phyloP scores from a whole-genome alignment of 1,139 yeast species.

The Suhomyces bokatorum region DNA sequence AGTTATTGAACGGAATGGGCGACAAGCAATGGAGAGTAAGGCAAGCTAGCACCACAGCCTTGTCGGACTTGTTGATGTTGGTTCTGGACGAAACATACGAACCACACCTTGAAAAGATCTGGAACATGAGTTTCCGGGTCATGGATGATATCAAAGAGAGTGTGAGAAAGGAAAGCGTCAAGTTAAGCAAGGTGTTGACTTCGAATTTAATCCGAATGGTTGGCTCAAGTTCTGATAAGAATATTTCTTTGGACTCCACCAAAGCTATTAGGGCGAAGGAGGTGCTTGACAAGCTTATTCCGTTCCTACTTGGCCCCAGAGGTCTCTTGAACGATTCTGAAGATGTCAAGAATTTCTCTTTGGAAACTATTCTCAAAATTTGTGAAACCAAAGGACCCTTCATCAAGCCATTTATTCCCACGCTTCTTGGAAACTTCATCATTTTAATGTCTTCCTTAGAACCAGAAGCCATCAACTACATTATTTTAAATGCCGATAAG shows the following conservation, averaged over 20 bases:
- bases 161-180: constrained; percentile 79
- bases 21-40: constrained; percentile 91
- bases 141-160: constrained; percentile 95
- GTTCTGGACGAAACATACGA: constrained; percentile 57
- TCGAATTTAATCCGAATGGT: constrained; percentile 61
- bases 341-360: constrained; percentile 76
- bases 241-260: constrained; percentile 10
- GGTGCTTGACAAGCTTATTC: constrained; percentile 66
- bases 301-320: constrained; percentile 74
- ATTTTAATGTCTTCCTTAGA: constrained; percentile 81
- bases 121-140: constrained; percentile 86
- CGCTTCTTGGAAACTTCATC: constrained; percentile 67
- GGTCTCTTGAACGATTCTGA: constrained; percentile 86
- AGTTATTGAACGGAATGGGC: constrained; percentile 69
- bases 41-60: constrained; percentile 81
- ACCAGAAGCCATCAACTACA: constrained; percentile 85
- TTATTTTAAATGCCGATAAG: constrained; percentile 86
- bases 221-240: constrained; percentile 33
- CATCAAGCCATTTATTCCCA: constrained; percentile 68
- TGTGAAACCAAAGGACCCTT: constrained; percentile 62
- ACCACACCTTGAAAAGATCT: constrained; percentile 59
- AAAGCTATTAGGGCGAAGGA: constrained; percentile 31
- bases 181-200: constrained; percentile 67
- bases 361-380: constrained; percentile 69
- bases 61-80: constrained; percentile 68